These are phyloP conservation scores for Colletotrichum lindemuthianum DNA, from an alignment of 2,329 filamentous ascomycete genomes.

Conservation along the genomic window DNA sequence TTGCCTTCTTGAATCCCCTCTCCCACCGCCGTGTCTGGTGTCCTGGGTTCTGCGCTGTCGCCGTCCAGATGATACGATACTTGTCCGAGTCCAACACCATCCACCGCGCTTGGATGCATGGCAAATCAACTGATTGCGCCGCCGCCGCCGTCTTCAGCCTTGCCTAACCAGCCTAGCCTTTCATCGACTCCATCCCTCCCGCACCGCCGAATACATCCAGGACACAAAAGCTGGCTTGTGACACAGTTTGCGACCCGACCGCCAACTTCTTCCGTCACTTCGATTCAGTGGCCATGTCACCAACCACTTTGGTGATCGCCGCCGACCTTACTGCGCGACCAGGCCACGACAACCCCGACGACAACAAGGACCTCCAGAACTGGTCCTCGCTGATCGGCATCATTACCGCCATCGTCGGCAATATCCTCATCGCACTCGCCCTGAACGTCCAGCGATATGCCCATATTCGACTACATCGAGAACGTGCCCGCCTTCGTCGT, in stretches of 20 bases:
- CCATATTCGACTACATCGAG: constrained; percentile 83
- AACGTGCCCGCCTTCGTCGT: constrained; percentile 68
- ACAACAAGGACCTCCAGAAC: constrained; percentile 64
- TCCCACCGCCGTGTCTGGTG: constrained; percentile 3
- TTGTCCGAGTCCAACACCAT: constrained; percentile 27
- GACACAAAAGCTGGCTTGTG: not conserved
- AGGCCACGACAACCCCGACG: constrained; percentile 44
- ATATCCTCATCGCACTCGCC: constrained; percentile 92
- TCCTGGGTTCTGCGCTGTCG: constrained; percentile 1
- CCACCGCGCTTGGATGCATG: constrained; percentile 31
- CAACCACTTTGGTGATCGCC: constrained; percentile 22
- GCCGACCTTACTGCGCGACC: constrained; percentile 29
- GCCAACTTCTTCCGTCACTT: not conserved
- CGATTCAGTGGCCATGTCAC: constrained; percentile 25
- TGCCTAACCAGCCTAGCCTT: constrained; percentile 18
- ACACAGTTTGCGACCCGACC: constrained; percentile 2
- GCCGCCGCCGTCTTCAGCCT: constrained; percentile 28
- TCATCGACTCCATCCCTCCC: not conserved
- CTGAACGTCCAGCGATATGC: constrained; percentile 97
- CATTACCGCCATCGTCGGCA: constrained; percentile 89
- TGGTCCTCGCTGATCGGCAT: constrained; percentile 98
- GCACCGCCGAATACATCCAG: not conserved
- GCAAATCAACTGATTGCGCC: constrained; percentile 20
- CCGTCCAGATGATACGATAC: constrained; percentile 33
- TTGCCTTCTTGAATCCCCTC: constrained; percentile 5